A percentile compares a stretch with the other conserved stretches of the same genome.
phyloP scores from a whole-genome alignment of 805 yeast species.

The Blastobotrys peoriensis region DNA sequence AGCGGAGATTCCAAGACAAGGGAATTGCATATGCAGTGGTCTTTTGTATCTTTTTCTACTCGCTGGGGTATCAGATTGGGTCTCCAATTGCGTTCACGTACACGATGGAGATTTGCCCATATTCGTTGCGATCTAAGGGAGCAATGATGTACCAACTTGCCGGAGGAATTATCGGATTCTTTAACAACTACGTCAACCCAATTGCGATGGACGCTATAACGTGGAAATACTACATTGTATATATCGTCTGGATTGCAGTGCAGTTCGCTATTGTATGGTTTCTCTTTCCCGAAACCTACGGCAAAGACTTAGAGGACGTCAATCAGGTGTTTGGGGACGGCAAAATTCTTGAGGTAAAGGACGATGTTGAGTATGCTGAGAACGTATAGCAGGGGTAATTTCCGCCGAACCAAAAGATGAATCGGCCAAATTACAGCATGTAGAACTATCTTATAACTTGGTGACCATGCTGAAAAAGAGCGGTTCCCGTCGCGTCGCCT shows the following conservation, averaged over 20 bases:
- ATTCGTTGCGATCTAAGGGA: constrained; percentile 37
- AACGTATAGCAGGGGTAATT: too few species aligned
- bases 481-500: too few species aligned
- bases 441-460: too few species aligned
- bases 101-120: constrained; percentile 22
- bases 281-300: constrained; percentile 40
- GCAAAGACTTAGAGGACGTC: constrained; percentile 40
- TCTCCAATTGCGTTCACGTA: constrained; percentile 16
- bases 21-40: constrained; percentile 2
- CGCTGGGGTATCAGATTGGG: constrained; percentile 1
- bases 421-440: too few species aligned
- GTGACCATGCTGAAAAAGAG: too few species aligned
- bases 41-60: constrained; percentile 5
- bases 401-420: too few species aligned
- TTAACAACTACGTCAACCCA: constrained; percentile 32
- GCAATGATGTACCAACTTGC: constrained; percentile 27
- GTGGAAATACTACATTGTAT: constrained; percentile 42
- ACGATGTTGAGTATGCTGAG: too few species aligned
- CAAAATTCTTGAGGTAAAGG: too few species aligned
- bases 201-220: constrained; percentile 38
- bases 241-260: constrained; percentile 34
- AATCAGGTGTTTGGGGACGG: constrained; percentile 35
- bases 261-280: constrained; percentile 31
- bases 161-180: constrained; percentile 18
- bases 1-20: constrained; percentile 1